Evolutionary conservation across 78 protist species (phyloP).

Genomic region (Chrysochromulina tobinii): DNA sequence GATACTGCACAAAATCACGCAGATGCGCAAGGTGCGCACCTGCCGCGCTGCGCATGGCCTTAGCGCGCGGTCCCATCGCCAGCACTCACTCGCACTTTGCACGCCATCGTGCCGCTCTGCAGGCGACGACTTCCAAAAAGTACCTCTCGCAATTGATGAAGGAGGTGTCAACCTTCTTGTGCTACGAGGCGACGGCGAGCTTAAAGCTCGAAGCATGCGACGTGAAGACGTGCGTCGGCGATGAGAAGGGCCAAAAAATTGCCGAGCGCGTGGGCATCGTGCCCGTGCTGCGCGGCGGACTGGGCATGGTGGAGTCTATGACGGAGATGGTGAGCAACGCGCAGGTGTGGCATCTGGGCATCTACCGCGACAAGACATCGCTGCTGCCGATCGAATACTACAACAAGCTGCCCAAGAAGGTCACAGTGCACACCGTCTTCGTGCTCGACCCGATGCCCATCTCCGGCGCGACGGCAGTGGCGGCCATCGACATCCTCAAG

Average conservation of each 20-base stretch:
- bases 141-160: neutral
- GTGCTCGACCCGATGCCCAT: conserved; percentile 25
- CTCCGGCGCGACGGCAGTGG: conserved; percentile 19
- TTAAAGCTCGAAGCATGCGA: neutral
- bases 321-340: conserved; percentile 4
- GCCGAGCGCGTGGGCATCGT: neutral
- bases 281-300: conserved; percentile 26
- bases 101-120: neutral
- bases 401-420: conserved; percentile 27
- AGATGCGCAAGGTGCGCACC: conserved; percentile 17
- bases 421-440: neutral
- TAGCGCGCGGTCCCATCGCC: neutral
- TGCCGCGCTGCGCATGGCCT: neutral
- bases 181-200: conserved; percentile 9
- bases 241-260: neutral
- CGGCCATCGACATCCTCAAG: conserved; percentile 17
- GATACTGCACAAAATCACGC: neutral
- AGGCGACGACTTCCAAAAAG: neutral
- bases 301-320: conserved; percentile 17
- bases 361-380: conserved; percentile 18
- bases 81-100: neutral
- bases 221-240: neutral
- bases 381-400: conserved; percentile 21
- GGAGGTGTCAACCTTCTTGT: neutral
- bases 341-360: neutral